These are phyloP conservation scores for Suillus brevipes DNA, from an alignment of 768 basidiomycete genomes.

Conservation along the genomic window DNA sequence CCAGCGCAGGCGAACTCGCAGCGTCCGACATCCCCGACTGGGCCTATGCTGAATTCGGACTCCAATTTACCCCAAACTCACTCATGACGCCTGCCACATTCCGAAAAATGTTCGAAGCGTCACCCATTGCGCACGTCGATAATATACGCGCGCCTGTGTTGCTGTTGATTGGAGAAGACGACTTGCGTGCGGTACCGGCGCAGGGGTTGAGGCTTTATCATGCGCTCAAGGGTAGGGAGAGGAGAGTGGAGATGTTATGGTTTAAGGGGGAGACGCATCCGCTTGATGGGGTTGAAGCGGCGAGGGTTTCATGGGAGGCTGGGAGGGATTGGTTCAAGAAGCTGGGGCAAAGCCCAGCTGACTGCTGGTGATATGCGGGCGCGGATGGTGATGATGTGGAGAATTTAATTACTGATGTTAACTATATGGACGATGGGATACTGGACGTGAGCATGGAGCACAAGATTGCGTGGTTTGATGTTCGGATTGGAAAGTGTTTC, in stretches of 20 bases:
- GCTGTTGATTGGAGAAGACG: conserved; percentile 58
- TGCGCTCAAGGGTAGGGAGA: conserved; percentile 49
- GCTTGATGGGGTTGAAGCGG: conserved; percentile 62
- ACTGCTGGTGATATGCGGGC: conserved; percentile 29
- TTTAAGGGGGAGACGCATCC: conserved; percentile 66
- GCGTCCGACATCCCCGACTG: conserved; percentile 72
- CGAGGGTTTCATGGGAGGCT: conserved; percentile 53
- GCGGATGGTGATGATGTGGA: conserved; percentile 43
- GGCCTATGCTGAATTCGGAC: conserved; percentile 45
- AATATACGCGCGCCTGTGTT: conserved; percentile 53
- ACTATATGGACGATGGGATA: conserved; percentile 49
- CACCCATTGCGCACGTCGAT: conserved; percentile 60
- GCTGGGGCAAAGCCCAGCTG: not conserved
- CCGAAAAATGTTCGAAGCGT: conserved; percentile 44
- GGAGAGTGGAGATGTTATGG: conserved; percentile 55
- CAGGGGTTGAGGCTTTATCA: conserved; percentile 69
- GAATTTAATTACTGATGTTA: conserved; percentile 52
- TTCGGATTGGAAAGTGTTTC: not conserved
- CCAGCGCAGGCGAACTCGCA: conserved; percentile 55
- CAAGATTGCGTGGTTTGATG: conserved; percentile 18
- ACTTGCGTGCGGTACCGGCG: conserved; percentile 60
- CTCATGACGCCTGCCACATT: conserved; percentile 49
- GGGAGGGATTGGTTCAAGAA: conserved; percentile 49
- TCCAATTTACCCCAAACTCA: conserved; percentile 34
- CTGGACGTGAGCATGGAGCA: conserved; percentile 35